Evolutionary conservation across 1,139 yeast species (phyloP).

Genomic region (Yamadazyma atlantica): DNA sequence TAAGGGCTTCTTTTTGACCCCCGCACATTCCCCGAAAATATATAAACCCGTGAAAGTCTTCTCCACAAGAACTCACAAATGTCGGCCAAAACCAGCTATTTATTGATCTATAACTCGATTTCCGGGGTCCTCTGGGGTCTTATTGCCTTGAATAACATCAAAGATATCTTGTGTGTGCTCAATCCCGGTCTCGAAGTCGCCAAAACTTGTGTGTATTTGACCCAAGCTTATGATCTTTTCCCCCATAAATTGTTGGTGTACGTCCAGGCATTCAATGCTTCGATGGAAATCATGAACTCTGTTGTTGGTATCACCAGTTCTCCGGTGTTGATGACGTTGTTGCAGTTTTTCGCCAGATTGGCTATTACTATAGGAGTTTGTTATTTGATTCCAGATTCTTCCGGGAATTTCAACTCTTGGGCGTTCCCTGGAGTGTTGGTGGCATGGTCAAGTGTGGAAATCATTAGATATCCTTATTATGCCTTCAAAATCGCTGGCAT

Average conservation of each 20-base stretch:
- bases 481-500: conserved; percentile 16
- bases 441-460: conserved; percentile 38
- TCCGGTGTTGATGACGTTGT: conserved; percentile 26
- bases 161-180: conserved; percentile 14
- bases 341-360: conserved; percentile 36
- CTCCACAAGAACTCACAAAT: too few relatives aligned
- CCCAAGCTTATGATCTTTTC: conserved; percentile 14
- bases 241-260: conserved; percentile 33
- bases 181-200: conserved; percentile 3
- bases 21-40: too few relatives aligned
- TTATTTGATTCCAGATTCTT: conserved; percentile 28
- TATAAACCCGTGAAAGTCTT: too few relatives aligned
- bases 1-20: too few relatives aligned
- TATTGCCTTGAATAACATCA: conserved; percentile 29
- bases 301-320: conserved; percentile 29
- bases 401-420: conserved; percentile 28
- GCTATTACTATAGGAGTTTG: conserved; percentile 34
- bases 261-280: conserved; percentile 31
- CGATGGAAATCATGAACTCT: conserved; percentile 27
- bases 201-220: conserved; percentile 10
- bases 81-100: conserved; percentile 13
- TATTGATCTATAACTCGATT: conserved; percentile 54
- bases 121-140: conserved; percentile 70
- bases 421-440: conserved; percentile 26
- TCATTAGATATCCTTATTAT: conserved; percentile 33